Base-by-base conservation (phyloP, 345 rosid genomes). In the Corchorus olitorius region DNA sequence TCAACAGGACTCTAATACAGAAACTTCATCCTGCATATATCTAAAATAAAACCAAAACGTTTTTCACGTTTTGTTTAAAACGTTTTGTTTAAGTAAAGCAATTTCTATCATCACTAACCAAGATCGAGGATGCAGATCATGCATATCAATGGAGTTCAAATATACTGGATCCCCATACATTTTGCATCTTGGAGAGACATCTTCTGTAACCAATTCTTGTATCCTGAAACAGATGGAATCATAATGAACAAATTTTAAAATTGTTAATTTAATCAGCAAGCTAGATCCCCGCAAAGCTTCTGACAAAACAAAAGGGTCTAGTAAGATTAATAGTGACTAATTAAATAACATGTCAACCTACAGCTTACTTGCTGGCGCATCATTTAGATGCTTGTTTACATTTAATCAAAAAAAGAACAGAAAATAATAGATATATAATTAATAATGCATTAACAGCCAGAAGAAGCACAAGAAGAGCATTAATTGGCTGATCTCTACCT, bases 71-170 rank as follows among this genome's bases (percentile, higher is more conserved):
- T 52, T 50, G 8, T 34, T 27, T 61, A 35, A 45, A n/a, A 52
- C 16, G 14, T 52, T 52, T 52, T 50, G 8, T 34, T 27, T 61
- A 35, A 45, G 59, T 60, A 34, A 46, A 41, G 35, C 35, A 70
- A 61, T 34, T 52, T 52, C 22, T 56, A 49, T 15, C 15, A 77
- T 12, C n/a, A 77, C 87, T 80, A 52, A 89, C 92, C 92, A 89
- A 81, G 92, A 89, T 72, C 64, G 78, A 22, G 88, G 86, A 82
- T 89, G 89, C 72, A 89, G 77, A 76, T 87, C 89, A 69, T 49
- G 73, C 4, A 87, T 72, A 76, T 81, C 79, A 59, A 78, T 66
- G 27, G 85, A 78, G 79, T 78, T 73, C 70, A 89, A 70, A 76
- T 19, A 46, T 62, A 77, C 33, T 74, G 86, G 86, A 76, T 87